Evolutionary conservation across 2,329 filamentous ascomycete species (phyloP).

Genomic region (Pyrenophora teres): DNA sequence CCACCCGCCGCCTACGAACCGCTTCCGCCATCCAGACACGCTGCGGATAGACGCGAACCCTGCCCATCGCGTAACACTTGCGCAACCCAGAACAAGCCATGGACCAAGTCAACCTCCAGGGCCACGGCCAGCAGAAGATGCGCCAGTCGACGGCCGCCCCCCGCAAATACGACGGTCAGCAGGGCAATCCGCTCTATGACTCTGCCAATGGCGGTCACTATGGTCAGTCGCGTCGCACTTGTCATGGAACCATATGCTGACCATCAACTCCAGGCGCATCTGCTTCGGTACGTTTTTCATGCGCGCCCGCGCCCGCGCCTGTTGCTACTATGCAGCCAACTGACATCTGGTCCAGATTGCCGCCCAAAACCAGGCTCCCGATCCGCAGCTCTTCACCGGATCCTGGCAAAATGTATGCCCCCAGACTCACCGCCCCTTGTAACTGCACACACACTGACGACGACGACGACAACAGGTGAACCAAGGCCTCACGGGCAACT

Average conservation of each 20-base stretch:
- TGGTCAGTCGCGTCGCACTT: constrained; percentile 45
- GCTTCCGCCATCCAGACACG: constrained; percentile 7
- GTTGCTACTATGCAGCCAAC: constrained; percentile 19
- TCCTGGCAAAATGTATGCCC: constrained; percentile 85
- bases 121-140: constrained; percentile 46
- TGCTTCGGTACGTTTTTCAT: constrained; percentile 62
- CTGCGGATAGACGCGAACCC: constrained; percentile 29
- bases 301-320: constrained; percentile 22
- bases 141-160: constrained; percentile 44
- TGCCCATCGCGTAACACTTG: constrained; percentile 41
- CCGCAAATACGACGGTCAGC: constrained; percentile 56
- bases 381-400: constrained; percentile 86
- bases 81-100: constrained; percentile 38
- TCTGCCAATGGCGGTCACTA: constrained; percentile 55
- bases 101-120: constrained; percentile 46
- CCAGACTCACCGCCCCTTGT: not conserved
- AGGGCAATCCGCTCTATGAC: constrained; percentile 56
- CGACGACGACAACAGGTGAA: constrained; percentile 72
- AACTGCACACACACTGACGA: constrained; percentile 13
- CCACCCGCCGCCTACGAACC: constrained; percentile 17
- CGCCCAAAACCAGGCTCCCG: constrained; percentile 84
- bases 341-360: constrained; percentile 68
- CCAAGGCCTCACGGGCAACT: constrained; percentile 88
- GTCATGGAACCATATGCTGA: constrained; percentile 23
- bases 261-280: constrained; percentile 61